Percentiles rank a stretch among this genome's conserved stretches.
Evolutionary conservation across 345 rosid genomes (phyloP).

Genomic region (Limnanthes douglasii): DNA sequence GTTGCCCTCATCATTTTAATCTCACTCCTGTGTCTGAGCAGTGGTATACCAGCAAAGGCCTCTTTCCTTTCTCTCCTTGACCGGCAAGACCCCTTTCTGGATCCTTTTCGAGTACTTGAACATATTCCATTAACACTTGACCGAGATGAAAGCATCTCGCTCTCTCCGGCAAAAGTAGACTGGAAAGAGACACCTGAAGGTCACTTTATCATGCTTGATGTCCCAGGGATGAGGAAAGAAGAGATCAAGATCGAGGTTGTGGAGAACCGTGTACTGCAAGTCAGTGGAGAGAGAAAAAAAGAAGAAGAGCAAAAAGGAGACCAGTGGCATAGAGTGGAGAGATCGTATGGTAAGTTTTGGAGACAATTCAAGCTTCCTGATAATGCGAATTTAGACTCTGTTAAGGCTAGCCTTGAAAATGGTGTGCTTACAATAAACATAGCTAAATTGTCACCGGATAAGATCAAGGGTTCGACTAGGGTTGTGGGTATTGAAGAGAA

Average conservation of each 20-base stretch:
- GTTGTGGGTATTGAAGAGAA: slow-evolving; percentile 35
- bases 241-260: slow-evolving; percentile 69
- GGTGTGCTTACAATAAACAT: slow-evolving; percentile 53
- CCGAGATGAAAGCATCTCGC: slow-evolving; percentile 24
- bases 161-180: slow-evolving; percentile 50
- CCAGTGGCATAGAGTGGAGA: slow-evolving; percentile 76
- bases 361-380: slow-evolving; percentile 67
- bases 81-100: slow-evolving; percentile 24
- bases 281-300: slow-evolving; percentile 64
- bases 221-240: slow-evolving; percentile 64
- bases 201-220: slow-evolving; percentile 47
- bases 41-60: slow-evolving; percentile 9
- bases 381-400: slow-evolving; percentile 49
- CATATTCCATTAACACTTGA: slow-evolving; percentile 41
- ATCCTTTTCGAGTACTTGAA: slow-evolving; percentile 55
- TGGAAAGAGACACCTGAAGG: slow-evolving; percentile 80
- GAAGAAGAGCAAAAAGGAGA: slow-evolving; percentile 58
- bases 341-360: slow-evolving; percentile 70
- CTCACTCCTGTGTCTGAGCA: slow-evolving; percentile 8
- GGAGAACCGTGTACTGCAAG: slow-evolving; percentile 44
- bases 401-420: slow-evolving; percentile 50
- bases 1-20: slow-evolving; percentile 4
- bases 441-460: slow-evolving; percentile 43
- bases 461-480: slow-evolving; percentile 39
- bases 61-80: slow-evolving; percentile 31